Base-by-base conservation (phyloP, 129 eudicot species). In the Rutidosis leptorrhynchoides region DNA sequence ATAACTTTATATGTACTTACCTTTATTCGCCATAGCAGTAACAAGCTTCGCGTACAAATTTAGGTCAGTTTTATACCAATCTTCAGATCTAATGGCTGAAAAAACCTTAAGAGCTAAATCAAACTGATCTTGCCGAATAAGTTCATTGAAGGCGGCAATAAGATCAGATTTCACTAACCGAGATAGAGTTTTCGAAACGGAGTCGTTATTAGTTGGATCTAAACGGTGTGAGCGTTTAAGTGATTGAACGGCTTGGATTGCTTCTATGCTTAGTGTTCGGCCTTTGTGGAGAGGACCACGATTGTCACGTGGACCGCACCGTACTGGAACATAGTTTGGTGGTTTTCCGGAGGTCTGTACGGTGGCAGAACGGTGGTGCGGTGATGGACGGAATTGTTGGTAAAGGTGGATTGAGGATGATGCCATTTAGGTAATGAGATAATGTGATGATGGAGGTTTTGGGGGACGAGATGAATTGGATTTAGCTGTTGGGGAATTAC, bases 201-300 rank as follows among this genome's bases (percentile, higher is more conserved):
- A 20, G 81, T 75, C 77, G 77, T 64, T 75, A 27, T 79, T 76
- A 43, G 76, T 1, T 1, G 86, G 86, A 58, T 65, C 76, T 15
- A 84, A 45, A 57, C 82, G 81, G 71, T 81, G 78, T 28, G 96
- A 86, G 15, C 96, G 83, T 68, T 93, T 93, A 70, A 93, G 96
- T 49, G 96, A 54, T 71, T 93, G 98, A 58, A 93, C 87, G 51
- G 91, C 96, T 67, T 85, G 95, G 72, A 93, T 93, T 71, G 98
- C 90, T 67, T 88, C 98, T 25, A 75, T 81, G 90, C 85, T 79
- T 22, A 88, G 74, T 4, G 78, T 68, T 7, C 98, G 92, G 75
- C 98, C 98, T 58, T 82, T 85, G 55, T 73, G 57, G 5, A 93
- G 85, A 15, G 98, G 96, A 8, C 93, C 90, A 22, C 98, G 96